Evolutionary conservation across 2,329 filamentous ascomycete species (phyloP), one percentile per base, ranked within the genome.

Genomic region (Sporothrix luriei): DNA sequence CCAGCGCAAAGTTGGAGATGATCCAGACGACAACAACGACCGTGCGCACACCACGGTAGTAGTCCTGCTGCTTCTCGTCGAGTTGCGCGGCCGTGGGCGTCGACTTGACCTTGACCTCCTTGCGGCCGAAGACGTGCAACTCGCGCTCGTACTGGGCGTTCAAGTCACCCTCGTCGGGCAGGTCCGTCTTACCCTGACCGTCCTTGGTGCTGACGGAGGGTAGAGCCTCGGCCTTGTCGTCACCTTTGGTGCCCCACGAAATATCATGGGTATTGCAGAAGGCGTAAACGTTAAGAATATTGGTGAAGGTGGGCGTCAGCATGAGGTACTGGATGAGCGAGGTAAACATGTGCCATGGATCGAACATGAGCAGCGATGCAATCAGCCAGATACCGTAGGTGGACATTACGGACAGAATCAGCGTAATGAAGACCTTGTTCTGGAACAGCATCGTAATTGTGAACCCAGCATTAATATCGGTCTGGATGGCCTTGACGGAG

Each of bases 341-440:
- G n/a, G 95, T 98, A 79, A 97, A 86, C 93, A 99, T 98, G 82
- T 99, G 95, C 94, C 95, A 99, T 4, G 95, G 95, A 78, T 99
- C 95, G 79, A 98, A 89, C 89, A 98, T 98, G 74, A 99, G 84
- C 74, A 99, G 84, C 10, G 93, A 97, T 0, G 93, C 91, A 66
- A 99, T 81, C 71, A 98, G 86, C 91, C 94, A 99, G 76, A 99
- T 89, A 72, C 96, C 85, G 78, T 95, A 99, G 0, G 95, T 99
- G 13, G 93, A 95, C 76, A 91, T 87, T 76, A 98, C 87, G 0
- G 94, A 97, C 66, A 99, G 88, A 75, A 99, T 95, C 73, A 99
- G 86, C 46, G 93, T 96, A 80, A 95, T 93, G 82, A 99, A 98
- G 70, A 96, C 88, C 73, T 88, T 84, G 79, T 99, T 97, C 75